Evolutionary conservation across 2,329 filamentous ascomycete genomes (phyloP), one percentile per base, ranked within the genome.

Genomic region (Colletotrichum sp.): DNA sequence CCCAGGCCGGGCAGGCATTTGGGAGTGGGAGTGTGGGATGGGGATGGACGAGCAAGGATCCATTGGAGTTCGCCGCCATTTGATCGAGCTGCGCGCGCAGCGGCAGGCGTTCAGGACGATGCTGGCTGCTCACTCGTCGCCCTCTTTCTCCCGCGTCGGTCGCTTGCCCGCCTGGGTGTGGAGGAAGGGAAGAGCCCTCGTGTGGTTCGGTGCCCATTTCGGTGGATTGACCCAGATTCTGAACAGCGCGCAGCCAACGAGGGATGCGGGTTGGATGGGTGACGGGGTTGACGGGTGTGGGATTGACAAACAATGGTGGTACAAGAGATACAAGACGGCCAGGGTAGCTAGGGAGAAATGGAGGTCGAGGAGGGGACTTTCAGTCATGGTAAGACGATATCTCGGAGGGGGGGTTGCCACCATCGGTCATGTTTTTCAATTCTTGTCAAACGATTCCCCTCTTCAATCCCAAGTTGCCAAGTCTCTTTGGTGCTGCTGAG

Each of bases 151-250:
- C n/a, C 59, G n/a, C 59, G 32, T 59, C 55, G 28, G 59, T 63
- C 13, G 27, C 12, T 63, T 36, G 28, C 68, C 27, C 52, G 25
- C 32, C 52, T 39, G 55, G 39, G 74, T 76, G 65, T 74, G 65
- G 70, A 76, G 74, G 74, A 64, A 59, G 48, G 64, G 36, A 52
- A 22, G 27, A 44, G 30, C 70, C 70, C 65, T 76, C 70, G 55
- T 68, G 64, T 61, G 64, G 73, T 60, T 75, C 57, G 71, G 70
- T 65, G 73, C 59, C 73, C 64, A 73, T 68, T 39, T 73, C 71
- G 73, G 73, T 68, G 70, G 70, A 73, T 75, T 73, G 73, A 65
- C 70, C 73, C 73, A 60, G 64, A 72, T 69, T 68, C 70, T 74
- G 74, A 48, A 68, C 13, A 30, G 44, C 59, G 11, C 44, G 57